A percentile compares a stretch with the other conserved stretches of the same genome.
phyloP scores from a whole-genome alignment of 2,329 filamentous ascomycete genomes.

The Aureobasidium sp. region DNA sequence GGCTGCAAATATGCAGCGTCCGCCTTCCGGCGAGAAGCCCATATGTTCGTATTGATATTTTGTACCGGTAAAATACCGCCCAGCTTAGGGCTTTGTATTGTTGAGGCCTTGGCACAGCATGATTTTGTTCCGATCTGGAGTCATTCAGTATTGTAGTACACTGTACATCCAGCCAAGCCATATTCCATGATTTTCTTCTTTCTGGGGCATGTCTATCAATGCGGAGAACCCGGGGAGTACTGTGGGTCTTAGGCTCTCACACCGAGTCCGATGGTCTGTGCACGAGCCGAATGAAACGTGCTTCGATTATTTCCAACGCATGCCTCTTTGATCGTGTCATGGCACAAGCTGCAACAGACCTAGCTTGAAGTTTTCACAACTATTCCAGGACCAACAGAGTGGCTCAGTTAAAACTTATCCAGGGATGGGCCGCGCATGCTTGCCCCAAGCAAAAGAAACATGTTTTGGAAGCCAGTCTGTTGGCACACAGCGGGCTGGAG shows the following conservation, averaged over 20 bases:
- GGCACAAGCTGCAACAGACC: not conserved
- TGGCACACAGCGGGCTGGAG: not conserved
- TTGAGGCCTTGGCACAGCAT: not conserved
- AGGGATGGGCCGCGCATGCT: not conserved
- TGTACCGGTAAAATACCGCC: not conserved
- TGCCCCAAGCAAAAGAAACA: not conserved
- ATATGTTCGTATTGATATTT: not conserved
- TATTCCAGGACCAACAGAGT: not conserved
- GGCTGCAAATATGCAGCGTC: not conserved
- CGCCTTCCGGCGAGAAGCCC: conserved; percentile 8
- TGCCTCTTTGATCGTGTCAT: not conserved
- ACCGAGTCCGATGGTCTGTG: not conserved
- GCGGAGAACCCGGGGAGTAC: not conserved
- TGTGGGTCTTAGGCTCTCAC: not conserved
- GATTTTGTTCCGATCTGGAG: not conserved
- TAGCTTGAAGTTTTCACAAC: not conserved
- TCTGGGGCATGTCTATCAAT: conserved; percentile 5
- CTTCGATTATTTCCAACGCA: not conserved
- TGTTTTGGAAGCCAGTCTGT: not conserved
- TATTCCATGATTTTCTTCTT: not conserved
- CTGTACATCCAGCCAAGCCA: not conserved
- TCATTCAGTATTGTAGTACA: not conserved
- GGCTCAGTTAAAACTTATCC: no score
- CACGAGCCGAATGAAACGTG: not conserved
- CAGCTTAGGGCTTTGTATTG: not conserved